A percentile compares a stretch with the other conserved stretches of the same genome.
Evolutionary conservation across 1,284 basidiomycete genomes (phyloP).

Genomic region (Apiotrichum mycotoxinovorans): DNA sequence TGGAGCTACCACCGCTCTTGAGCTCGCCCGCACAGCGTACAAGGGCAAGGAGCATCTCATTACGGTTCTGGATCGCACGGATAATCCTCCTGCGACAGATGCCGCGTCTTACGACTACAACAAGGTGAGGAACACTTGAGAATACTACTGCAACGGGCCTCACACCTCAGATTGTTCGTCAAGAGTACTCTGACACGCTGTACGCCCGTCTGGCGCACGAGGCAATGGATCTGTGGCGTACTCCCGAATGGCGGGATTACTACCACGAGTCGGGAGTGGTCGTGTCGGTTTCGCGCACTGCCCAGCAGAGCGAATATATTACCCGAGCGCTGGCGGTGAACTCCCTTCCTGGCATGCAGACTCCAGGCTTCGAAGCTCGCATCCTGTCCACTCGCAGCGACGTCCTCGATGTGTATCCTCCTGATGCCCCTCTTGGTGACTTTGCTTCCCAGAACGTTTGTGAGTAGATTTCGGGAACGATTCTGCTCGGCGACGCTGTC

Average conservation of each 20-base stretch:
- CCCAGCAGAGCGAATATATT: slow-evolving; percentile 11
- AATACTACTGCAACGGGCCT: neutral
- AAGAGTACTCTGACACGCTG: slow-evolving; percentile 26
- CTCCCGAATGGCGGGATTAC: slow-evolving; percentile 60
- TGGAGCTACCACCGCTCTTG: slow-evolving; percentile 19
- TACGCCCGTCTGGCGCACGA: slow-evolving; percentile 22
- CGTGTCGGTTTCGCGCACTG: slow-evolving; percentile 2
- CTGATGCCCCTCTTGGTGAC: slow-evolving; percentile 3
- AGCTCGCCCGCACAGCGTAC: slow-evolving; percentile 15
- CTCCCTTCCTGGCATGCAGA: slow-evolving; percentile 16
- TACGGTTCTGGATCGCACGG: slow-evolving; percentile 19
- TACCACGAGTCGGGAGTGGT: slow-evolving; percentile 65
- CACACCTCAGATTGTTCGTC: slow-evolving; percentile 26
- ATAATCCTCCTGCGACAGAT: slow-evolving; percentile 16
- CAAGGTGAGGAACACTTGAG: slow-evolving; percentile 17
- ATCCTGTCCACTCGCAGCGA: slow-evolving; percentile 8
- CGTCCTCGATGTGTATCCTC: slow-evolving; percentile 20
- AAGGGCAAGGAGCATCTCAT: slow-evolving; percentile 14
- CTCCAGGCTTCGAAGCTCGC: slow-evolving; percentile 14
- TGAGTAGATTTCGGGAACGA: no score
- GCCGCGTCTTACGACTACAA: slow-evolving; percentile 29
- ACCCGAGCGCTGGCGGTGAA: slow-evolving; percentile 14
- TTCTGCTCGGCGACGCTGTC: no score
- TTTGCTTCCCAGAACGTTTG: slow-evolving; percentile 52
- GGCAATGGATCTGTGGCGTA: slow-evolving; percentile 32